Base-by-base conservation (phyloP, 2,329 filamentous ascomycete genomes). In the Herpotrichia juniperi region DNA sequence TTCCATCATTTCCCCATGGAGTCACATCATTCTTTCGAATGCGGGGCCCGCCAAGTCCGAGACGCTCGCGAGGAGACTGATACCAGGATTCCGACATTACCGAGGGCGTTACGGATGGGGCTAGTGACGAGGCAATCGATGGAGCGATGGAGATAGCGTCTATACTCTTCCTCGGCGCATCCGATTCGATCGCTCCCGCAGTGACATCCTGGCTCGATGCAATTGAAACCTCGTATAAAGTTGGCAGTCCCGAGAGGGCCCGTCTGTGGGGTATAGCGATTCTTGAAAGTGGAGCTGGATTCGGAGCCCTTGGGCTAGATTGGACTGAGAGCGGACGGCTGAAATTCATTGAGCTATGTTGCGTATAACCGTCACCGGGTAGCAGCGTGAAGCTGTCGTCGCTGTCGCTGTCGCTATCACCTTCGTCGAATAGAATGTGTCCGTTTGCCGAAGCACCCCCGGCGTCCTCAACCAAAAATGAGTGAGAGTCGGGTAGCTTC, bases 41-140 rank as follows among this genome's bases (percentile, higher is more conserved):
- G 14, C 63, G 62, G 21, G n/a, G n/a, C n/a, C 70, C 64, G 25
- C 72, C 72, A 1, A 75, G 60, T 22, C 72, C 72, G 7, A 74
- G 66, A 11, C 72, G 68, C 54, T 75, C 72, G 21, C 65, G 66
- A 21, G 72, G 61, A 48, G 66, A 68, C 32, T 64, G 64, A 45
- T 67, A 67, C 69, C 69, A 74, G 52, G 69, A 70, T 21, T 63
- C 63, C 19, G 70, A 72, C 44, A 74, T 63, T 19, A 63, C 69
- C 12, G 71, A 74, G 10, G 67, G 69, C 7, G 70, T 67, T 42
- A 70, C 59, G 17, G 68, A 71, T 16, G 53, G 50, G 7, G 34
- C 34, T 9, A 37, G 19, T n/a, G 34, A 37, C 12, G n/a, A n/a
- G 7, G 61, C 39, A 50, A 69, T 26, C 51, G 66, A 56, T 30